Evolutionary conservation across 1,284 basidiomycete genomes (phyloP).

Genomic region (Trichosporon inkin): DNA sequence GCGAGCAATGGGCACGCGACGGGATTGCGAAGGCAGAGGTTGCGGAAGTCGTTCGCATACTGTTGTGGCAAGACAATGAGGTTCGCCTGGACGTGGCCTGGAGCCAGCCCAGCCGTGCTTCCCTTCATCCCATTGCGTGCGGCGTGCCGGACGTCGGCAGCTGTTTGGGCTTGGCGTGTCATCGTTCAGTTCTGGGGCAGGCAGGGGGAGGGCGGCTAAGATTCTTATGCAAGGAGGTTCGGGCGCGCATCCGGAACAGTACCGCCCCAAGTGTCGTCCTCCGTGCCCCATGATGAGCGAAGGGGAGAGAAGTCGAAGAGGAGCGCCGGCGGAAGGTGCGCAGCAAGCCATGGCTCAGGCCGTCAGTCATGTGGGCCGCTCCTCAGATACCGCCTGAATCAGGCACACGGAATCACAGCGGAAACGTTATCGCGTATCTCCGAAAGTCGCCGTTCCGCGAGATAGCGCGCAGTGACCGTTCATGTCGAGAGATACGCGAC

Average conservation of each 20-base stretch:
- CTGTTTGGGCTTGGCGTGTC: background rate
- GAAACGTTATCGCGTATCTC: background rate
- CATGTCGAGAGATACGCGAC: too few relatives aligned
- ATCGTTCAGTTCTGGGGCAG: background rate
- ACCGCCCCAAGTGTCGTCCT: too few relatives aligned
- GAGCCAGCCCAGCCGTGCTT: constrained; percentile 23
- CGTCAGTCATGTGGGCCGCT: too few relatives aligned
- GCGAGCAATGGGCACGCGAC: constrained; percentile 40
- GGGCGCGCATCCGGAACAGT: too few relatives aligned
- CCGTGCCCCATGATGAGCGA: too few relatives aligned
- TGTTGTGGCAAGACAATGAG: constrained; percentile 33
- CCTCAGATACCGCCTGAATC: background rate
- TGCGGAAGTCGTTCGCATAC: constrained; percentile 39
- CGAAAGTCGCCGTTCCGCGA: background rate
- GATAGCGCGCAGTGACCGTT: too few relatives aligned
- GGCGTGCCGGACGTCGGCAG: constrained; percentile 4
- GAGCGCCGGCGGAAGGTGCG: too few relatives aligned
- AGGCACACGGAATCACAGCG: background rate
- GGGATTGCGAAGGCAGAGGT: constrained; percentile 38
- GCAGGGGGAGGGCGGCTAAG: background rate
- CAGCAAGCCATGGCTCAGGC: too few relatives aligned
- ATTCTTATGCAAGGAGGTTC: too few relatives aligned
- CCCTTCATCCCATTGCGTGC: constrained; percentile 12
- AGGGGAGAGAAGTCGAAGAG: too few relatives aligned
- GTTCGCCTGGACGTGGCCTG: constrained; percentile 40